These are phyloP conservation scores for Pseudogymnoascus sp. DNA, from an alignment of 2,329 filamentous ascomycete genomes.

Conservation along the genomic window DNA sequence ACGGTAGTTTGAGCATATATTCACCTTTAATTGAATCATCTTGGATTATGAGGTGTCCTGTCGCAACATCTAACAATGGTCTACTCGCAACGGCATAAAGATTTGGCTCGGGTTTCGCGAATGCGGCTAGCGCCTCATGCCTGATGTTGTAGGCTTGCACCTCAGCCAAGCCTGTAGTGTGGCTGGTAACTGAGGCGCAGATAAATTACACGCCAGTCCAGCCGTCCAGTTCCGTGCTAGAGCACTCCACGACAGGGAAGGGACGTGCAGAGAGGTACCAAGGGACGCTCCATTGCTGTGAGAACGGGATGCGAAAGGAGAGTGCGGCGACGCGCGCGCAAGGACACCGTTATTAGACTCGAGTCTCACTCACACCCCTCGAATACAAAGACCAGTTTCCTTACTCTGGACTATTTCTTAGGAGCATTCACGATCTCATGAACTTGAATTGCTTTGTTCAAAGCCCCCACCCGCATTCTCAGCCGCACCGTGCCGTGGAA, in stretches of 20 bases:
- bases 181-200: background rate
- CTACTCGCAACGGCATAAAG: background rate
- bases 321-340: constrained; percentile 6
- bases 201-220: constrained; percentile 2
- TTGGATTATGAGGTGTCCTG: constrained; percentile 33
- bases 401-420: background rate
- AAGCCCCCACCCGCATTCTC: background rate
- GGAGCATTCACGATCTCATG: background rate
- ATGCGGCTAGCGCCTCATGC: background rate
- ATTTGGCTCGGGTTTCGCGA: constrained; percentile 3
- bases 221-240: background rate
- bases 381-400: background rate
- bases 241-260: background rate
- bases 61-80: background rate
- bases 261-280: background rate
- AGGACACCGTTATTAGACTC: constrained; percentile 3
- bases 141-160: constrained; percentile 1
- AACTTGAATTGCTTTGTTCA: background rate
- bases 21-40: constrained; percentile 89
- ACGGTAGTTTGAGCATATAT: background rate
- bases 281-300: background rate
- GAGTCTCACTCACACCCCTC: constrained; percentile 2
- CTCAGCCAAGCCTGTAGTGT: background rate
- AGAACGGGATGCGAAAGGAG: constrained; percentile 1
- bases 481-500: background rate